These are phyloP conservation scores for Boehmeria nivea DNA, from an alignment of 306 rosid genomes.

Conservation along the genomic window DNA sequence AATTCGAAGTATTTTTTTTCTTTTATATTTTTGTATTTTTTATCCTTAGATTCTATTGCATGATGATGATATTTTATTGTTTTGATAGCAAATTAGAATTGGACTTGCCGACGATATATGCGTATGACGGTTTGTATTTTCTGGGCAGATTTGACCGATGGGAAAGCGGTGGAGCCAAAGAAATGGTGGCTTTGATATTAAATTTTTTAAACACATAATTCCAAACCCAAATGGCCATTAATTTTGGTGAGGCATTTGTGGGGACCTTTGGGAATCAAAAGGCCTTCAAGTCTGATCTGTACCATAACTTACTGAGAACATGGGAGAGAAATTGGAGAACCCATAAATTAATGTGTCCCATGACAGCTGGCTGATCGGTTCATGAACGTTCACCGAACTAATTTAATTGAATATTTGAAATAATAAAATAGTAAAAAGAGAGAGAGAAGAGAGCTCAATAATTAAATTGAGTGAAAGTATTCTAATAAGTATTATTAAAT, in stretches of 20 bases:
- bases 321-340: conserved; percentile 5
- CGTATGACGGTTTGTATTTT: conserved; percentile 6
- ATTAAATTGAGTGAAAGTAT: no score
- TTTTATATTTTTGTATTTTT: neutral
- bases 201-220: neutral
- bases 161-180: conserved; percentile 13
- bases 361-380: conserved; percentile 26
- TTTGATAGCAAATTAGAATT: neutral
- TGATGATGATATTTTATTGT: conserved; percentile 1
- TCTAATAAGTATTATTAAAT: no score
- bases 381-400: conserved; percentile 19
- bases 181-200: neutral
- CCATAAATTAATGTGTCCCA: conserved; percentile 15
- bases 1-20: neutral
- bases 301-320: conserved; percentile 5
- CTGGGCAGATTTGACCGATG: neutral
- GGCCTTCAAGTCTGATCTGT: neutral
- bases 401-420: conserved; percentile 1
- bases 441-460: no score
- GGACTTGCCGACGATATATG: conserved; percentile 7
- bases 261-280: conserved; percentile 25
- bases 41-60: neutral
- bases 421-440: neutral
- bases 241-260: neutral
- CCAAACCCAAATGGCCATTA: conserved; percentile 6